Conservation (phyloP, 2,329 filamentous ascomycete species). For the Pezicula rhizophila region DNA sequence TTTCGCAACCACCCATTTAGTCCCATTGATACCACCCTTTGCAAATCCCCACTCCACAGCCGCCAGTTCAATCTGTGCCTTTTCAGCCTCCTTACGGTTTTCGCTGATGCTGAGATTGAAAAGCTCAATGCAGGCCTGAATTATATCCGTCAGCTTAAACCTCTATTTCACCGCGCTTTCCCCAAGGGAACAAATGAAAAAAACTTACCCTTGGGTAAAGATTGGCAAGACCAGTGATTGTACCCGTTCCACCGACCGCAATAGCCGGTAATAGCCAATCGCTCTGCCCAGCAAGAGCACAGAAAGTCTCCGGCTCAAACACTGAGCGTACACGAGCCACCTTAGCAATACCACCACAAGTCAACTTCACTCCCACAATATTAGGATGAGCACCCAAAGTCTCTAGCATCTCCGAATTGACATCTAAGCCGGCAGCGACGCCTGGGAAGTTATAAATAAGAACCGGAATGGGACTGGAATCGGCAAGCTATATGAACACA, state of each 20-base stretch:
- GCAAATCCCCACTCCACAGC: constrained; percentile 50
- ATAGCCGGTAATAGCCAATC: constrained; percentile 59
- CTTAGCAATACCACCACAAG: constrained; percentile 34
- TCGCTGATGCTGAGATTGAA: constrained; percentile 43
- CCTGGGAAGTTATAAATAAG: constrained; percentile 42
- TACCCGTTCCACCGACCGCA: constrained; percentile 51
- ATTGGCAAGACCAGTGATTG: constrained; percentile 58
- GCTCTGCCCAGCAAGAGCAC: constrained; percentile 48
- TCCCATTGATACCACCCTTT: constrained; percentile 54
- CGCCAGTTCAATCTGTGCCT: constrained; percentile 44
- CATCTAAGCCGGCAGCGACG: constrained; percentile 35
- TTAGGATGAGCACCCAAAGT: constrained; percentile 27
- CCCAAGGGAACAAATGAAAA: neutral
- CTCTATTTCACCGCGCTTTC: too few relatives aligned
- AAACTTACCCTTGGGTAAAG: constrained; percentile 26
- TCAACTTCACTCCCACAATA: constrained; percentile 32
- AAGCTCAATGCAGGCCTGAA: constrained; percentile 37
- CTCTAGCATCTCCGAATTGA: constrained; percentile 33
- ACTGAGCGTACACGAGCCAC: constrained; percentile 40
- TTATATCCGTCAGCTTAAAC: too few relatives aligned
- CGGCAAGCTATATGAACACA: constrained; percentile 20
- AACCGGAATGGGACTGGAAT: constrained; percentile 34
- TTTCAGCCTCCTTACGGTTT: constrained; percentile 40
- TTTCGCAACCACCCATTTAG: constrained; percentile 53
- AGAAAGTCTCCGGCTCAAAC: constrained; percentile 39